Percentiles rank a stretch among this genome's conserved stretches.
phyloP scores from a whole-genome alignment of 2,329 filamentous ascomycete species.

The Immersiporthe knoxdaviesiana region DNA sequence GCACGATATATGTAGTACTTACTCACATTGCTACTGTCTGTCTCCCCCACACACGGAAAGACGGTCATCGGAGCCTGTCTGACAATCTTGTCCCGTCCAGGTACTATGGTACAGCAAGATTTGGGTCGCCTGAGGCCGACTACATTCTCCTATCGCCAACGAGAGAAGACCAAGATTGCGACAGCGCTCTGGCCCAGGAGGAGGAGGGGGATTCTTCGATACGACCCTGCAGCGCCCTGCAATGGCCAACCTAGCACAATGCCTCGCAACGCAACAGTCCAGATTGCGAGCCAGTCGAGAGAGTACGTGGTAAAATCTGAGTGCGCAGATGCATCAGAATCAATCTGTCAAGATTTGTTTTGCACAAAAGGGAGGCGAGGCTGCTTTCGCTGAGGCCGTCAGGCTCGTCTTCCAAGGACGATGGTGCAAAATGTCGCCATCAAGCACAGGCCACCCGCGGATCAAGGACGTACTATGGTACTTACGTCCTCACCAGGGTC shows the following conservation, averaged over 20 bases:
- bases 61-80: too few species aligned
- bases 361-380: too few species aligned
- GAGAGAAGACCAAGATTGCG: not conserved
- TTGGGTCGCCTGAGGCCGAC: not conserved
- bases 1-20: too few species aligned
- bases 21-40: too few species aligned
- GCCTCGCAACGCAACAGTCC: too few species aligned
- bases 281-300: too few species aligned
- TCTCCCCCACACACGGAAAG: not conserved
- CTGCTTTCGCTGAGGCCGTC: not conserved
- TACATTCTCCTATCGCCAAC: not conserved
- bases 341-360: not conserved
- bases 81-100: not conserved
- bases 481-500: not conserved
- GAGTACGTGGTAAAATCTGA: too few species aligned
- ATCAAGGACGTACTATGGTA: not conserved
- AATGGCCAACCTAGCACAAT: too few species aligned
- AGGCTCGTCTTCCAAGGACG: not conserved
- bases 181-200: not conserved
- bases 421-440: slow-evolving; percentile 19
- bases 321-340: too few species aligned
- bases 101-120: too few species aligned
- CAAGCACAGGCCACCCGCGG: not conserved
- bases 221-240: not conserved
- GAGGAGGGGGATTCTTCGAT: not conserved